phyloP scores from a whole-genome alignment of 345 rosid species.

The Boechera stricta region DNA sequence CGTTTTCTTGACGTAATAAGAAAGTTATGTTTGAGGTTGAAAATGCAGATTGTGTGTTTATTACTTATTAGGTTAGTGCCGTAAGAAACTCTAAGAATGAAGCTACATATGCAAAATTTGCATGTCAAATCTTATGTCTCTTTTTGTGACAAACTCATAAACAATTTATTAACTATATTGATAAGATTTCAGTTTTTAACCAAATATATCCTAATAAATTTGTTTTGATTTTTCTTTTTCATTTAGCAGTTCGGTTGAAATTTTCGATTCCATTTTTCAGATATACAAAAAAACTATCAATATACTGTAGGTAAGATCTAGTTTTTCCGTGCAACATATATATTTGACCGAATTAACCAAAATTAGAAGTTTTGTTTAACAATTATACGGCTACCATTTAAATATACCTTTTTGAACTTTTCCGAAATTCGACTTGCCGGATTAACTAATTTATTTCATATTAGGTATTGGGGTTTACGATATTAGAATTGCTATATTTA shows the following conservation, averaged over 20 bases:
- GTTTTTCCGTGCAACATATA: not conserved
- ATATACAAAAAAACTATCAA: too few relatives aligned
- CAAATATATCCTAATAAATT: not conserved
- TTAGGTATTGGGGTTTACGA: not conserved
- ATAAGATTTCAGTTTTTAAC: not conserved
- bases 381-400: not conserved
- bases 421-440: not conserved
- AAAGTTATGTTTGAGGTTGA: not conserved
- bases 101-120: not conserved
- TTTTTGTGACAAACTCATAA: not conserved
- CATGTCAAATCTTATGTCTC: not conserved
- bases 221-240: not conserved
- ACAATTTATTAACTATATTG: not conserved
- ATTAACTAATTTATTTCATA: not conserved
- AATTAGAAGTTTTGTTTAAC: not conserved
- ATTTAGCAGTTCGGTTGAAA: too few relatives aligned
- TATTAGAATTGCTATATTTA: not conserved
- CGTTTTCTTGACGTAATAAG: slow-evolving; percentile 23
- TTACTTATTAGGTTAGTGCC: not conserved
- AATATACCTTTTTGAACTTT: not conserved
- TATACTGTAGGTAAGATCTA: too few relatives aligned
- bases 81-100: slow-evolving; percentile 13
- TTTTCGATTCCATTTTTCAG: too few relatives aligned
- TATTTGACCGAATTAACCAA: not conserved
- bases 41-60: slow-evolving; percentile 26